Evolutionary conservation across 139 green algal species (phyloP).

Genomic region (Chlorella ohadii): DNA sequence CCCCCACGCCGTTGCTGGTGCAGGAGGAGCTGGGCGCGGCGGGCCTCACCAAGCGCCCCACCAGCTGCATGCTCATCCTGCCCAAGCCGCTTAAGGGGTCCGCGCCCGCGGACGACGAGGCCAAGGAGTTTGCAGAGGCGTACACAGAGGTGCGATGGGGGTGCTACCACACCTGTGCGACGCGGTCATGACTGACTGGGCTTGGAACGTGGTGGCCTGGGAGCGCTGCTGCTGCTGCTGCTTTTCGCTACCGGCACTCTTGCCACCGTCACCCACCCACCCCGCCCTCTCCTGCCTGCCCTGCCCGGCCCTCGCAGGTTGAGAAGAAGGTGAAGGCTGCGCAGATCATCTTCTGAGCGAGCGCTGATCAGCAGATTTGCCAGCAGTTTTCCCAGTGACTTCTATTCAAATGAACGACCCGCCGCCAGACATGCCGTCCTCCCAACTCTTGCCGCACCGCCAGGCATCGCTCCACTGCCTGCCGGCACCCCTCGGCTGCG

Average conservation of each 20-base stretch:
- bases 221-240: too few relatives aligned
- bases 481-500: too few relatives aligned
- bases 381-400: too few relatives aligned
- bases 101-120: constrained; percentile 26
- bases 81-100: constrained; percentile 57
- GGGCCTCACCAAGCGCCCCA: constrained; percentile 96
- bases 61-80: constrained; percentile 97
- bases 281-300: not conserved
- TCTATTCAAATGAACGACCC: too few relatives aligned
- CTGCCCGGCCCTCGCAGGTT: constrained; percentile 4
- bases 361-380: too few relatives aligned
- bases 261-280: not conserved
- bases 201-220: too few relatives aligned
- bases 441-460: too few relatives aligned
- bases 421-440: too few relatives aligned
- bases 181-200: too few relatives aligned
- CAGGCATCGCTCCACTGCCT: too few relatives aligned
- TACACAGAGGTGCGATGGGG: constrained; percentile 36
- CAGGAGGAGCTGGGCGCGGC: constrained; percentile 91
- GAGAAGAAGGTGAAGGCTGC: constrained; percentile 37
- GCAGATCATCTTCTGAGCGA: constrained; percentile 30
- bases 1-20: too few relatives aligned
- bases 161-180: not conserved
- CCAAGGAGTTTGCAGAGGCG: constrained; percentile 38
- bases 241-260: too few relatives aligned